phyloP scores from a whole-genome alignment of 805 yeast species.

The Wickerhamia fluorescens region DNA sequence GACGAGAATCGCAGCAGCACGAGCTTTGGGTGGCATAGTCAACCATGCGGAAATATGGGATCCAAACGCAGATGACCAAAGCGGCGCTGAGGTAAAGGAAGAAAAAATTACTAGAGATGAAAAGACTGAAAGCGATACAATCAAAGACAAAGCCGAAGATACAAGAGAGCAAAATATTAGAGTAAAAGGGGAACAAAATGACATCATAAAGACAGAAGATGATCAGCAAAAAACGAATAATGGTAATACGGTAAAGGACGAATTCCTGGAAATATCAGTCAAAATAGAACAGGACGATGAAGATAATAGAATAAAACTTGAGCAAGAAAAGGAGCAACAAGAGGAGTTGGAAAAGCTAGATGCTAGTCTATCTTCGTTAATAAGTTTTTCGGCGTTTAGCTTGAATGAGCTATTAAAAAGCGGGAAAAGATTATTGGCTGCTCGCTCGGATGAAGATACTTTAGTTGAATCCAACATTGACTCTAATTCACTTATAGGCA shows the following conservation, averaged over 20 bases:
- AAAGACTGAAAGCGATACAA: conserved; percentile 1
- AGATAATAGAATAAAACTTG: conserved; percentile 24
- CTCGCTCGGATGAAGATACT: conserved; percentile 24
- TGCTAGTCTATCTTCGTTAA: conserved; percentile 35
- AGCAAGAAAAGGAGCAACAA: conserved; percentile 22
- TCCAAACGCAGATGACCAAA: conserved; percentile 44
- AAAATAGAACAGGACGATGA: conserved; percentile 20
- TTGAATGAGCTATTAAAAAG: conserved; percentile 42
- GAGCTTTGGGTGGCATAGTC: conserved; percentile 91
- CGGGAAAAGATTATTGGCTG: conserved; percentile 54
- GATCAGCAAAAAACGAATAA: conserved; percentile 1
- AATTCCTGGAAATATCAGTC: conserved; percentile 11
- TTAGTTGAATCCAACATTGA: conserved; percentile 23
- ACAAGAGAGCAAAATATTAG: conserved; percentile 1
- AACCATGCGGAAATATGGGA: conserved; percentile 76
- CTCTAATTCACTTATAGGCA: conserved; percentile 39
- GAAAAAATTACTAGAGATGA: conserved; percentile 4
- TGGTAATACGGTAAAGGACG: conserved; percentile 6
- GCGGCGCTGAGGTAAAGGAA: conserved; percentile 11
- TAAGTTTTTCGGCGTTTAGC: conserved; percentile 45
- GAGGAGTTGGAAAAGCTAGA: conserved; percentile 34
- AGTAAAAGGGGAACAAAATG: conserved; percentile 1
- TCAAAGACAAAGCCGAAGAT: conserved; percentile 1
- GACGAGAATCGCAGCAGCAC: conserved; percentile 88
- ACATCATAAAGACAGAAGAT: conserved; percentile 2